These are phyloP conservation scores for Hibiscus mutabilis DNA, from an alignment of 345 rosid genomes.

Conservation along the genomic window DNA sequence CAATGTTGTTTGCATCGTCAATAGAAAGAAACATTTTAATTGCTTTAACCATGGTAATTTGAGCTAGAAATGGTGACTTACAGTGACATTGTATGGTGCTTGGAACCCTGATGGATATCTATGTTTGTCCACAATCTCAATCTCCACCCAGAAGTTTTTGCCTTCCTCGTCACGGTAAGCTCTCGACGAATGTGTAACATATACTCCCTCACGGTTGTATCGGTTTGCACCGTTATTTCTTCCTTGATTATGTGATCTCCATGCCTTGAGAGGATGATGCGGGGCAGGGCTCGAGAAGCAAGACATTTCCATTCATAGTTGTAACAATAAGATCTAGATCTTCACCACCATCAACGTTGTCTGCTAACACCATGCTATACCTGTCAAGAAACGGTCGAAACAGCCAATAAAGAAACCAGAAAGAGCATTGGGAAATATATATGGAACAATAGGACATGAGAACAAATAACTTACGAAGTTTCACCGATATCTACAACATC, in stretches of 20 bases:
- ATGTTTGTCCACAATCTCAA: constrained; percentile 81
- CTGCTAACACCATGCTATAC: constrained; percentile 96
- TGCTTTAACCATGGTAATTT: background rate
- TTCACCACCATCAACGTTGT: constrained; percentile 98
- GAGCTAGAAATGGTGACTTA: constrained; percentile 29
- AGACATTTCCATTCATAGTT: constrained; percentile 97
- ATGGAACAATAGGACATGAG: constrained; percentile 5
- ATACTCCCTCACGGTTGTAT: constrained; percentile 72
- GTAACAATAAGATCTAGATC: constrained; percentile 97
- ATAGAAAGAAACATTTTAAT: background rate
- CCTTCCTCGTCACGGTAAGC: constrained; percentile 98
- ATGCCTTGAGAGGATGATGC: constrained; percentile 97
- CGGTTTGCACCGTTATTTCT: constrained; percentile 77
- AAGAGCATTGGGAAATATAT: background rate
- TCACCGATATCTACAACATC: constrained; percentile 98
- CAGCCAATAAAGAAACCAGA: constrained; percentile 10
- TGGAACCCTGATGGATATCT: constrained; percentile 88
- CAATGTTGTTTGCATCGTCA: constrained; percentile 59
- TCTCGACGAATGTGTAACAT: constrained; percentile 80
- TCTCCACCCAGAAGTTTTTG: constrained; percentile 91
- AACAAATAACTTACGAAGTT: constrained; percentile 69
- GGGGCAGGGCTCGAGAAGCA: constrained; percentile 97
- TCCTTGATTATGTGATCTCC: constrained; percentile 91
- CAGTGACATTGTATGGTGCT: constrained; percentile 92
- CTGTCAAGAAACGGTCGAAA: constrained; percentile 33